These are phyloP conservation scores for Gnomoniopsis sp. DNA, from an alignment of 2,329 filamentous ascomycete species.

Conservation along the genomic window DNA sequence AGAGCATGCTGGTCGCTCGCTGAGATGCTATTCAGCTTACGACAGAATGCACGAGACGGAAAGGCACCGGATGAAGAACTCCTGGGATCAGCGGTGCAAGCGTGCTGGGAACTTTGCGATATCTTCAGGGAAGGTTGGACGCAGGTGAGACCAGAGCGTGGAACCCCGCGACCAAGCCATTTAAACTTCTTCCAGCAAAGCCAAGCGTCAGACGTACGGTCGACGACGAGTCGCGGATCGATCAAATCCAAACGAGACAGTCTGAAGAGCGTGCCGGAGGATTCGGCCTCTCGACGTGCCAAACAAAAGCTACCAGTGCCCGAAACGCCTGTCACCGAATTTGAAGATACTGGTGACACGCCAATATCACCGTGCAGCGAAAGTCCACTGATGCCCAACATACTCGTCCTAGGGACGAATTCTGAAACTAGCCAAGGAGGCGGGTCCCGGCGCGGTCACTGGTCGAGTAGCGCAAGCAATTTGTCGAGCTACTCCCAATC, in stretches of 20 bases:
- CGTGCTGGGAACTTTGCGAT: conserved; percentile 93
- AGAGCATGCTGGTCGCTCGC: conserved; percentile 86
- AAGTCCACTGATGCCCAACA: conserved; percentile 75
- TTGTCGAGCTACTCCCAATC: conserved; percentile 76
- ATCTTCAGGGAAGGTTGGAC: conserved; percentile 92
- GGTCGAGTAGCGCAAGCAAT: conserved; percentile 79
- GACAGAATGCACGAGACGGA: conserved; percentile 74
- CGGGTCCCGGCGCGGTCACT: conserved; percentile 56
- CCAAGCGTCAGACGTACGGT: conserved; percentile 34
- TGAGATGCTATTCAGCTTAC: conserved; percentile 88
- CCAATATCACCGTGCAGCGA: conserved; percentile 78
- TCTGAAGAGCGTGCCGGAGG: conserved; percentile 45
- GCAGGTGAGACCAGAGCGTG: conserved; percentile 78
- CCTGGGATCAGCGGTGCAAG: conserved; percentile 81
- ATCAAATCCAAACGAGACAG: conserved; percentile 51
- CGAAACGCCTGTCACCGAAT: conserved; percentile 92
- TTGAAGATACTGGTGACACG: conserved; percentile 90
- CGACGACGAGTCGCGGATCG: conserved; percentile 44
- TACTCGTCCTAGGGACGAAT: conserved; percentile 76
- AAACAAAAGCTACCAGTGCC: conserved; percentile 54
- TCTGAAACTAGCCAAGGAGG: conserved; percentile 42
- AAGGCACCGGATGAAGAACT: conserved; percentile 77
- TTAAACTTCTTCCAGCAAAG: conserved; percentile 62
- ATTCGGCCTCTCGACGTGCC: conserved; percentile 35
- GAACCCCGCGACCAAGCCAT: conserved; percentile 79